Conservation (phyloP, 108 stramenopile species). For the Nitzschia putrida region DNA sequence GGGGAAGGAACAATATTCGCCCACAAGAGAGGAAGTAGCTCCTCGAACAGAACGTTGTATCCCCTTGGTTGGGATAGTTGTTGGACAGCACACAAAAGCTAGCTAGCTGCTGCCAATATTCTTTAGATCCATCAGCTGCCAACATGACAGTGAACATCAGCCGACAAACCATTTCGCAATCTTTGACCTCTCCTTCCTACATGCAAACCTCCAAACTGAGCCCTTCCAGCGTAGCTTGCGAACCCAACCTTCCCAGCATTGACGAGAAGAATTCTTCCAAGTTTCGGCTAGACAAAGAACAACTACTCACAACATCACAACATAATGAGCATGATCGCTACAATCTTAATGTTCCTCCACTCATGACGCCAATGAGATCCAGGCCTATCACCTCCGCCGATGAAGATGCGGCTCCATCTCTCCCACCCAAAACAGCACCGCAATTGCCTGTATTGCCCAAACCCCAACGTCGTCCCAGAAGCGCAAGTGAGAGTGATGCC, state of each 20-base stretch:
- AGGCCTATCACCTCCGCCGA: background rate
- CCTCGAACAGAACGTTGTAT: no score
- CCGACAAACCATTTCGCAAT: background rate
- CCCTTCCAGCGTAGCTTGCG: slow-evolving; percentile 10
- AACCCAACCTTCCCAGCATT: slow-evolving; percentile 1
- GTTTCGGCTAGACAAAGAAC: no score
- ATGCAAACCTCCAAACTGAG: slow-evolving; percentile 8
- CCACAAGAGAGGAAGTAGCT: no score
- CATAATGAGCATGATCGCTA: background rate
- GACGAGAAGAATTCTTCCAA: no score
- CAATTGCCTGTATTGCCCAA: background rate
- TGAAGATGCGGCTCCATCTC: background rate
- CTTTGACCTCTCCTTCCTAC: background rate
- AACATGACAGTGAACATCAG: background rate
- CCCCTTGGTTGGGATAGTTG: no score
- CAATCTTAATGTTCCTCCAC: background rate
- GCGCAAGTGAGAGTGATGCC: slow-evolving; percentile 11
- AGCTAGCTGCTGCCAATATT: no score
- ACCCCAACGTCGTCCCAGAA: background rate
- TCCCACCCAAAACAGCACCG: background rate
- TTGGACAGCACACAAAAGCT: no score
- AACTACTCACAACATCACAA: no score
- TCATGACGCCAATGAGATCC: background rate
- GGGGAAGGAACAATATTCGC: no score
- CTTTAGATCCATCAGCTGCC: no score